These are phyloP conservation scores for Fagus sylvatica DNA, from an alignment of 306 rosid species.

Conservation along the genomic window DNA sequence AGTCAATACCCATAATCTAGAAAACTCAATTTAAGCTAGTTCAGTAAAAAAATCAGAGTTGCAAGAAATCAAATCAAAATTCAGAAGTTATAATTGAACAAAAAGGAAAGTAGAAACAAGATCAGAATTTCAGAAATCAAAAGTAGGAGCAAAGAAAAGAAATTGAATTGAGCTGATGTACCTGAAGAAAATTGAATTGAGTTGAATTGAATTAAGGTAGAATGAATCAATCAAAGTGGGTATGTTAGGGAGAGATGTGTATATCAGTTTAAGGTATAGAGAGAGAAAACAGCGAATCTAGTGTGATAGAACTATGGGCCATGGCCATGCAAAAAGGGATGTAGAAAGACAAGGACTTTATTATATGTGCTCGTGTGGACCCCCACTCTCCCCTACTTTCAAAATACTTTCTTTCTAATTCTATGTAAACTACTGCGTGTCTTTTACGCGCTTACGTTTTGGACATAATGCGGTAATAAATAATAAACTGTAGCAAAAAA, in stretches of 20 bases:
- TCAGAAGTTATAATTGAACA: constrained; percentile 18
- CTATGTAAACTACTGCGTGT: constrained; percentile 12
- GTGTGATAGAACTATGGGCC: neutral
- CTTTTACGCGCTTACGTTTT: constrained; percentile 14
- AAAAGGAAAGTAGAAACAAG: constrained; percentile 5
- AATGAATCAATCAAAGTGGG: constrained; percentile 18
- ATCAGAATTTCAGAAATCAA: constrained; percentile 1
- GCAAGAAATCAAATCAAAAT: neutral
- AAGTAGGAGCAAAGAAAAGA: constrained; percentile 6
- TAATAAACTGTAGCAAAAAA: too few relatives aligned
- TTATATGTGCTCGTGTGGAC: neutral
- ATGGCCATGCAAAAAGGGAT: constrained; percentile 49
- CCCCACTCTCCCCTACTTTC: constrained; percentile 18
- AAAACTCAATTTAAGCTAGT: neutral
- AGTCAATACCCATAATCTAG: neutral
- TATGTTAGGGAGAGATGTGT: constrained; percentile 22
- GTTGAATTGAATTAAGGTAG: constrained; percentile 10
- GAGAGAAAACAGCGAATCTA: constrained; percentile 26
- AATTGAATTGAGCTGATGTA: constrained; percentile 1
- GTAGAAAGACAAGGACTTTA: constrained; percentile 18
- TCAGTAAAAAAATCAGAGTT: neutral
- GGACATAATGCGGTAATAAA: neutral
- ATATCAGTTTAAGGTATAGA: constrained; percentile 24
- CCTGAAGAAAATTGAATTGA: constrained; percentile 21
- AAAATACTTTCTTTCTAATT: neutral